A percentile compares a stretch with the other conserved stretches of the same genome.
Conservation (phyloP, 2,329 filamentous ascomycete species). For the Ambrosiella cleistominuta region DNA sequence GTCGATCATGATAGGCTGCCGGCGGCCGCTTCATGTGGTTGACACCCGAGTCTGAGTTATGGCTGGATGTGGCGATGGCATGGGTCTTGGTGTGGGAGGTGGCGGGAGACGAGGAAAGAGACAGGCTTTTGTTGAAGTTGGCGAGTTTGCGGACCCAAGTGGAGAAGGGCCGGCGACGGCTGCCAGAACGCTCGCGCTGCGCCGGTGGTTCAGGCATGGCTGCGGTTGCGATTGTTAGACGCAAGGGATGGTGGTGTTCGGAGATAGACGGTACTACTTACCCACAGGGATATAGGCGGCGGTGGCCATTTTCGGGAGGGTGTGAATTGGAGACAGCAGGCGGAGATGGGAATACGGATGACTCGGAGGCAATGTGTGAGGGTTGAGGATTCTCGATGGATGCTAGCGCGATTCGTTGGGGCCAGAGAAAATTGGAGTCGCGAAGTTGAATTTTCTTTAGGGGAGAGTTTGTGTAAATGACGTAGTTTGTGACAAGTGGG, state of each 20-base stretch:
- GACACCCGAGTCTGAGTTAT: not conserved
- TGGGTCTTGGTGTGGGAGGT: conserved; percentile 14
- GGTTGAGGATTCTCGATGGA: too few relatives aligned
- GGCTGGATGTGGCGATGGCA: conserved; percentile 13
- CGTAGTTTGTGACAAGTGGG: not conserved
- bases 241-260: not conserved
- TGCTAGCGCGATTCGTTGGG: too few relatives aligned
- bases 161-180: conserved; percentile 67
- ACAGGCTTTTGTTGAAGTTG: conserved; percentile 54
- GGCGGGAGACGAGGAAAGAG: conserved; percentile 37
- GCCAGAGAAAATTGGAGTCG: too few relatives aligned
- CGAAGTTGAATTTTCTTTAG: not conserved
- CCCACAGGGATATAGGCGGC: not conserved
- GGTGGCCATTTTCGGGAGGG: not conserved
- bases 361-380: too few relatives aligned
- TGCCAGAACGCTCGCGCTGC: conserved; percentile 11
- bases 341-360: not conserved
- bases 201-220: conserved; percentile 2
- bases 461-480: not conserved
- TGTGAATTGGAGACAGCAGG: not conserved
- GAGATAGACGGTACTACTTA: not conserved
- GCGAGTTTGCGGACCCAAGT: conserved; percentile 89
- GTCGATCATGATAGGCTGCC: not conserved
- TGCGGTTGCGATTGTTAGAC: not conserved
- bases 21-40: not conserved